Base-by-base conservation (phyloP, 23 red algal species). In the Agarophyton chilense region DNA sequence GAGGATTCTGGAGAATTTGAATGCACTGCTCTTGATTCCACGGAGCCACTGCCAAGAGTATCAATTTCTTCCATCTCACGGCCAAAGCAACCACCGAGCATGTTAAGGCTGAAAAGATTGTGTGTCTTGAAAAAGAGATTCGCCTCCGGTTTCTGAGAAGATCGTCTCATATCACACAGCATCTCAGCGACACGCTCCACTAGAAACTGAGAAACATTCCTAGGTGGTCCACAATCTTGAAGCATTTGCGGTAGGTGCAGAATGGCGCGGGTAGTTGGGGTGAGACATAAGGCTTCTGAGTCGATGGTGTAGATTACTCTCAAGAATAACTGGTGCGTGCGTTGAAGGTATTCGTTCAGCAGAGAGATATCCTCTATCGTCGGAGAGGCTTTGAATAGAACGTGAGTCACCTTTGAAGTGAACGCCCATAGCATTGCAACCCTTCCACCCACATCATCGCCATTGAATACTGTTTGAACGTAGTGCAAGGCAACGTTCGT, bases 191-290 rank as follows among this genome's bases (percentile, higher is more conserved):
- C n/a, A n/a, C n/a, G n/a, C n/a, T n/a, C n/a, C n/a, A n/a, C n/a
- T n/a, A n/a, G n/a, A n/a, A n/a, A n/a, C n/a, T n/a, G n/a, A n/a
- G n/a, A n/a, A n/a, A n/a, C n/a, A n/a, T n/a, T n/a, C n/a, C n/a
- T n/a, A n/a, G n/a, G n/a, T n/a, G n/a, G n/a, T n/a, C n/a, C n/a
- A n/a, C n/a, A n/a, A n/a, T n/a, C n/a, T n/a, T n/a, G n/a, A n/a
- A n/a, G n/a, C n/a, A n/a, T n/a, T n/a, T n/a, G n/a, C n/a, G n/a
- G n/a, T n/a, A n/a, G n/a, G n/a, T 77, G 71, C 10, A 77, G 25
- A 53, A 77, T 50, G 3, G 71, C 71, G 32, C 50, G 71, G 5
- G 71, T 77, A 12, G 71, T 77, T 4, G 71, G 71, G 12, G 71
- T 77, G 4, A 77, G 49, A 13, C 35, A 43, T 49, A 77, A 77